A percentile compares a stretch with the other conserved stretches of the same genome.
Evolutionary conservation across 176 grass and related monocot genomes (phyloP).

Genomic region (Areca catechu): DNA sequence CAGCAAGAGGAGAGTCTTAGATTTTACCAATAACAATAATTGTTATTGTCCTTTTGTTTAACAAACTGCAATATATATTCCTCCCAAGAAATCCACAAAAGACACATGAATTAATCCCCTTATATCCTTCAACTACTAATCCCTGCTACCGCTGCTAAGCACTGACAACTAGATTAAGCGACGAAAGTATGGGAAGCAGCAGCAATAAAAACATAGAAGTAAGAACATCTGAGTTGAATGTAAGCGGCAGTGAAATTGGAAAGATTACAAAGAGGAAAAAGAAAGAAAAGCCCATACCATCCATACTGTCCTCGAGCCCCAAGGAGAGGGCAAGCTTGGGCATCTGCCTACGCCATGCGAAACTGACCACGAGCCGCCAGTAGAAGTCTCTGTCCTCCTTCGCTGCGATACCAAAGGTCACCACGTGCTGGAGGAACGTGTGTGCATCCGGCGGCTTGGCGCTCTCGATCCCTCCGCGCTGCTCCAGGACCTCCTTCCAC

Average conservation of each 20-base stretch:
- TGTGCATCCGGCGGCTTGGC: slow-evolving; percentile 69
- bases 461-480: slow-evolving; percentile 54
- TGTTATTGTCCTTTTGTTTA: too few species aligned
- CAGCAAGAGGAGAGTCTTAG: too few species aligned
- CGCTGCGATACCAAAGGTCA: slow-evolving; percentile 54
- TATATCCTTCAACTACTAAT: too few species aligned
- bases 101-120: too few species aligned
- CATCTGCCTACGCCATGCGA: slow-evolving; percentile 82
- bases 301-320: slow-evolving; percentile 72
- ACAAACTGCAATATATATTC: too few species aligned
- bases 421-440: slow-evolving; percentile 60
- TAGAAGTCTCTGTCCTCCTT: slow-evolving; percentile 58
- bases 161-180: too few species aligned
- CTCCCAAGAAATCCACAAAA: too few species aligned
- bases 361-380: slow-evolving; percentile 55
- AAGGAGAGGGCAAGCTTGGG: slow-evolving; percentile 58
- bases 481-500: slow-evolving; percentile 56
- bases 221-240: too few species aligned
- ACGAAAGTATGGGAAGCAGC: too few species aligned
- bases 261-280: background rate
- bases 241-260: background rate
- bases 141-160: too few species aligned
- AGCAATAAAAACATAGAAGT: too few species aligned
- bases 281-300: slow-evolving; percentile 34
- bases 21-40: too few species aligned